These are phyloP conservation scores for Epichloe aotearoae DNA, from an alignment of 2,329 filamentous ascomycete genomes.

Conservation along the genomic window DNA sequence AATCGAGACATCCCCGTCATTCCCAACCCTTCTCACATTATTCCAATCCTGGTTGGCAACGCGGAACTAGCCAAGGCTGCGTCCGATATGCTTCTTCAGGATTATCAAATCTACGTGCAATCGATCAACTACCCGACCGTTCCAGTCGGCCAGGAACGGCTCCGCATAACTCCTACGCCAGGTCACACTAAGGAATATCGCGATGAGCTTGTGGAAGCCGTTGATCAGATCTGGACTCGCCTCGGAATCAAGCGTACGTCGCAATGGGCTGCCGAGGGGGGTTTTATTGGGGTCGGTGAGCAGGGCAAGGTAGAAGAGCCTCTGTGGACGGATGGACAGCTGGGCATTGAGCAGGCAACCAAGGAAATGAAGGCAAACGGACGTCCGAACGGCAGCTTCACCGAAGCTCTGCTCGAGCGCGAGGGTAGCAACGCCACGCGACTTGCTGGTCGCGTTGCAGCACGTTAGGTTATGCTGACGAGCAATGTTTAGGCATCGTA, in stretches of 20 bases:
- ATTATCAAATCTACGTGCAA: slow-evolving; percentile 93
- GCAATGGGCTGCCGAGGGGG: slow-evolving; percentile 81
- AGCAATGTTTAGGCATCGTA: not conserved
- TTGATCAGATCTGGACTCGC: slow-evolving; percentile 80
- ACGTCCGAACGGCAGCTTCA: slow-evolving; percentile 26
- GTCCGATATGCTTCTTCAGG: slow-evolving; percentile 78
- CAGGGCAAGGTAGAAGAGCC: slow-evolving; percentile 48
- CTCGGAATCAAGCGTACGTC: slow-evolving; percentile 85
- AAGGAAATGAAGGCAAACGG: slow-evolving; percentile 43
- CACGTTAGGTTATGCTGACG: slow-evolving; percentile 5
- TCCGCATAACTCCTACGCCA: slow-evolving; percentile 90
- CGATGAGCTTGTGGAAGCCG: slow-evolving; percentile 68
- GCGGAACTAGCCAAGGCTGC: slow-evolving; percentile 86
- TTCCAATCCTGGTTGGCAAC: slow-evolving; percentile 87
- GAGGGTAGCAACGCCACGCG: slow-evolving; percentile 27
- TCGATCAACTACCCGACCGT: slow-evolving; percentile 99
- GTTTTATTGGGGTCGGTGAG: slow-evolving; percentile 88
- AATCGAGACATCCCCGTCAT: slow-evolving; percentile 87
- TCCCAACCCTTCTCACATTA: slow-evolving; percentile 92
- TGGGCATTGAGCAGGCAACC: slow-evolving; percentile 57
- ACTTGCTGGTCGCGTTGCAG: slow-evolving; percentile 16
- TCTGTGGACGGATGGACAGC: slow-evolving; percentile 87
- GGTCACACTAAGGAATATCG: slow-evolving; percentile 78
- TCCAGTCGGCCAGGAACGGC: slow-evolving; percentile 90
- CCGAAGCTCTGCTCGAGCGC: slow-evolving; percentile 46